phyloP scores from a whole-genome alignment of 345 rosid species.

The Salix brachista region DNA sequence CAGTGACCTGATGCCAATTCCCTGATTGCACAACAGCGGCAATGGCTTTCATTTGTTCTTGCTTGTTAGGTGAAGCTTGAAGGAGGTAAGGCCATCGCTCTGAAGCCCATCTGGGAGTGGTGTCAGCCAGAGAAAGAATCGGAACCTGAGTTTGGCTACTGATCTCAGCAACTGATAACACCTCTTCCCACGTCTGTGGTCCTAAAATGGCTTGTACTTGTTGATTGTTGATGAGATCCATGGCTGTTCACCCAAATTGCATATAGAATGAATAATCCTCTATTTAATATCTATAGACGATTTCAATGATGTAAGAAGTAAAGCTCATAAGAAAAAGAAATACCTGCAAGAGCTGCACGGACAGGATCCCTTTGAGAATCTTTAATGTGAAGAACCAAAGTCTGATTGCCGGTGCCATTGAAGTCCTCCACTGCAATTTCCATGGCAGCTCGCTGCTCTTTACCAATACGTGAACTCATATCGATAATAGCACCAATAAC shows the following conservation, averaged over 20 bases:
- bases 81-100: slow-evolving; percentile 11
- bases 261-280: neutral
- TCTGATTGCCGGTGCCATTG: neutral
- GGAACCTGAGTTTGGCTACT: neutral
- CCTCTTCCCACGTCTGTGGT: slow-evolving; percentile 20
- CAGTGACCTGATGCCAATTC: slow-evolving; percentile 9
- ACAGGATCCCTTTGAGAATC: slow-evolving; percentile 5
- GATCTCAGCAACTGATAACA: slow-evolving; percentile 5
- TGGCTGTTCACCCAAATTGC: neutral
- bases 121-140: slow-evolving; percentile 12
- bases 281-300: too few species aligned
- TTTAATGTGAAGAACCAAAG: neutral
- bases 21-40: slow-evolving; percentile 10
- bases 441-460: too few species aligned
- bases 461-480: too few species aligned
- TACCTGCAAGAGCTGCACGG: slow-evolving; percentile 15
- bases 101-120: slow-evolving; percentile 10
- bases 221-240: neutral
- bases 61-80: slow-evolving; percentile 3
- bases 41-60: slow-evolving; percentile 8
- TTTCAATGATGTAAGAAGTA: too few species aligned
- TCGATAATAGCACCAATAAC: too few species aligned
- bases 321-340: too few species aligned
- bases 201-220: slow-evolving; percentile 12
- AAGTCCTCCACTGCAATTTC: slow-evolving; percentile 18